Evolutionary conservation across 768 basidiomycete genomes (phyloP), one percentile per base, ranked within the genome.

Genomic region (Auricularia sp.): DNA sequence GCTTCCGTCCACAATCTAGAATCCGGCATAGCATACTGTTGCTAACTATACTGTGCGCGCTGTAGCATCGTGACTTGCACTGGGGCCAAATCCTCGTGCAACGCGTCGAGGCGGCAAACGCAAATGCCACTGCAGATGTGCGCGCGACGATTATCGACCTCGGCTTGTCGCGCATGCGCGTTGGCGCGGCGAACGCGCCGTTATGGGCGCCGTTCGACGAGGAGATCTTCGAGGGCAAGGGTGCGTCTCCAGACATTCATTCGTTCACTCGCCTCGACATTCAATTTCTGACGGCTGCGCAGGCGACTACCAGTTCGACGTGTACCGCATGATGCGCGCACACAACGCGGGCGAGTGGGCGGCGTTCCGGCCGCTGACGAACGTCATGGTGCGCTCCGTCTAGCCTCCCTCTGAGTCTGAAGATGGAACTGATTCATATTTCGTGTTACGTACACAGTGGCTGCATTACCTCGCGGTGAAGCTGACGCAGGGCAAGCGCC

Each of bases 51-150:
- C 3, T 36, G 67, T 63, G 61, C 35, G 45, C 54, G 63, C 61
- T 63, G 61, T 71, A 99, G 96, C 97, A 99, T 75, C 93, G 97
- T 37, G 97, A 99, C 74, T 84, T 99, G n/a, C 97, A 99, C 70
- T 93, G 92, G 85, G 97, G 97, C 24, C 97, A 99, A 74, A 90
- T 99, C 62, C 81, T 99, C 7, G 85, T 98, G 61, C 65, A 67
- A 71, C 79, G 81, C 65, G 65, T 29, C 2, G 29, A 29, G 29
- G 2, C 2, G 29, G 29, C 29, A 29, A 29, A 29, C 29, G 29
- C 29, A 29, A 29, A 82, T 3, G 67, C 62, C 11, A 44, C 77
- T 66, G 69, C 71, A 65, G 92, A 92, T 13, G 81, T 97, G 6
- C 76, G 82, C 69, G 86, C 86, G 11, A 97, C 94, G 16, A 79